A percentile compares a stretch with the other conserved stretches of the same genome.
Conservation (phyloP, 495 filamentous ascomycete species). For the Pseudomonodictys pantanalensis region DNA sequence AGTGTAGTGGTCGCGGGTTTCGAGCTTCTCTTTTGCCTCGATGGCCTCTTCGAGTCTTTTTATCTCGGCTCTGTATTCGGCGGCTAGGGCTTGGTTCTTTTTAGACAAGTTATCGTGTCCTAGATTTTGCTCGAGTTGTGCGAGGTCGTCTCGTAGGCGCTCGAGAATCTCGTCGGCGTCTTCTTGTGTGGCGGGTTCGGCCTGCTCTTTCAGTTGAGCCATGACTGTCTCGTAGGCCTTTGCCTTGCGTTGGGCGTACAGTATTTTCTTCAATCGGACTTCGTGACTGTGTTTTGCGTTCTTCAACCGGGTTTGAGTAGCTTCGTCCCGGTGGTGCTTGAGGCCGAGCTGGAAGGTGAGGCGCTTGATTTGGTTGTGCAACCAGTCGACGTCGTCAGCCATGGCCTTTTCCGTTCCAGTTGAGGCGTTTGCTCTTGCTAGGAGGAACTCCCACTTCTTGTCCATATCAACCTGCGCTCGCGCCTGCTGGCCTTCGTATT, state of each 20-base stretch:
- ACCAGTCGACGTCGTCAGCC: slow-evolving; percentile 40
- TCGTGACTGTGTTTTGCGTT: not conserved
- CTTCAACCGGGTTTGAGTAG: slow-evolving; percentile 4
- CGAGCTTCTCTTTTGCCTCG: not conserved
- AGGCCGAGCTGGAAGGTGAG: slow-evolving; percentile 15
- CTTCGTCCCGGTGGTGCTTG: not conserved
- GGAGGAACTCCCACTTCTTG: slow-evolving; percentile 47
- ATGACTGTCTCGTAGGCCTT: not conserved
- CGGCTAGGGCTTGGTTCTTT: not conserved
- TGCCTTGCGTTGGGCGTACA: slow-evolving; percentile 1
- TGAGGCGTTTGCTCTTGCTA: slow-evolving; percentile 34
- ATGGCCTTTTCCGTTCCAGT: slow-evolving; percentile 35
- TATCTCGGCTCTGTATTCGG: not conserved
- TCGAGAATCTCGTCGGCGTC: not conserved
- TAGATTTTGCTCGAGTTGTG: not conserved
- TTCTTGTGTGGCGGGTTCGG: not conserved
- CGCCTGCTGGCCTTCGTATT: not conserved
- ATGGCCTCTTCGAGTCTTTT: not conserved
- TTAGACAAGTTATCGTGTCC: not conserved
- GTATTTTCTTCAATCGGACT: not conserved
- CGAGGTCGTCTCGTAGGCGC: not conserved
- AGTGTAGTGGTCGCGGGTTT: not conserved
- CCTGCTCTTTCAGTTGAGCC: not conserved
- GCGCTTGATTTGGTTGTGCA: slow-evolving; percentile 22
- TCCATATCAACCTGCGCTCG: slow-evolving; percentile 1